Evolutionary conservation across 2,329 filamentous ascomycete genomes (phyloP), one percentile per base, ranked within the genome.

Genomic region (Sporothrix protearum): DNA sequence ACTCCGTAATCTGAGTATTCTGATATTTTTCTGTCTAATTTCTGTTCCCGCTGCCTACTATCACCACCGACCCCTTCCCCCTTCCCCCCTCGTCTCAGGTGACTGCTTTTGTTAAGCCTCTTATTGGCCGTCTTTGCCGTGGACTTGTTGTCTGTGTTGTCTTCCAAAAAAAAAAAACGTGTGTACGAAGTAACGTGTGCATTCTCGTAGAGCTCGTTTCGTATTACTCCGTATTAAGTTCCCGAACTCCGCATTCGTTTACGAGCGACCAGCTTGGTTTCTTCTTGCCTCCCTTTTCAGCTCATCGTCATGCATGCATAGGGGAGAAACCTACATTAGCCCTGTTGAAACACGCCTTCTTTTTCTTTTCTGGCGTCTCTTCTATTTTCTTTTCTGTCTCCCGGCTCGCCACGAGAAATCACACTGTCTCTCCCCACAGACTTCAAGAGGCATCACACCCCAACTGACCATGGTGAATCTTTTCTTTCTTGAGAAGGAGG

Each of bases 341-440:
- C 25, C 42, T 66, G 42, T 19, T 66, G 61, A 66, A 66, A 66
- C 63, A 30, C 28, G 25, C 63, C 63, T 66, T 42, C 42, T 7
- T 30, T 33, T 66, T 25, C 10, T 28, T 66, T n/a, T 28, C 5
- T 19, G 33, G 7, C 9, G 7, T 19, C 12, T 45, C 16, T 39
- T 28, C n/a, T 53, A 9, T 22, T 66, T 33, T 30, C 2, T 42
- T 61, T 39, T 28, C 14, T 63, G 22, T 45, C 45, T 39, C 22
- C 42, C 42, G 33, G 10, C n/a, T n/a, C n/a, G n/a, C n/a, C 8
- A 25, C 36, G 57, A 63, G 9, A 12, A 25, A 63, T 42, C n/a
- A 9, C 19, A 28, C 45, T 28, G 3, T 30, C 45, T 45, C 59
- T 28, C 19, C 28, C 5, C 9, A 33, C 53, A 12, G 8, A n/a